Evolutionary conservation across 192 early-diverging fungal species (phyloP).

Genomic region (Coemansia sp.): DNA sequence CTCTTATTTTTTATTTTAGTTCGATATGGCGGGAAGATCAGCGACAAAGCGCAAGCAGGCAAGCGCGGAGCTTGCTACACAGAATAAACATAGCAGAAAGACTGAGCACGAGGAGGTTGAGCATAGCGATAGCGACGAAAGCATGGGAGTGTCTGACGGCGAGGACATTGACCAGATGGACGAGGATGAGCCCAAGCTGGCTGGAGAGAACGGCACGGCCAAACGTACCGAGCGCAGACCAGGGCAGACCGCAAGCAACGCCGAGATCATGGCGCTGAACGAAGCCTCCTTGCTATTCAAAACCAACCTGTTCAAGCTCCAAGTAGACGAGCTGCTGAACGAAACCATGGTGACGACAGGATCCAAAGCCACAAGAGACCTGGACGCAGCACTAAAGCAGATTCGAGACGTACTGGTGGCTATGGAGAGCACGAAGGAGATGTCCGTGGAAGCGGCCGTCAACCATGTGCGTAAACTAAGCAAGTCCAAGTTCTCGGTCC

Average conservation of each 20-base stretch:
- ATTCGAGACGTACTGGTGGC: conserved; percentile 24
- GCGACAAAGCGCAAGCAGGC: not conserved
- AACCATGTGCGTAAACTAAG: conserved; percentile 56
- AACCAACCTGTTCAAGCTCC: conserved; percentile 88
- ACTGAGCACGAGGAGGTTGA: not conserved
- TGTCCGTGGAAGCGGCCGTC: conserved; percentile 28
- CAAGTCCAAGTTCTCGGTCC: conserved; percentile 50
- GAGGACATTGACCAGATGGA: conserved; percentile 25
- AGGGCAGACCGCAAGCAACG: conserved; percentile 57
- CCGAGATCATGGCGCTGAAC: conserved; percentile 81
- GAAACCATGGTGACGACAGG: conserved; percentile 17
- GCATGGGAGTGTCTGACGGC: conserved; percentile 50
- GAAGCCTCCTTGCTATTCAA: conserved; percentile 83
- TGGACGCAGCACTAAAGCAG: conserved; percentile 58
- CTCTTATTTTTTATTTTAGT: not conserved
- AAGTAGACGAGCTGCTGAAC: conserved; percentile 56
- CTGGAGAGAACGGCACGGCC: not conserved
- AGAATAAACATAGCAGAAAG: not conserved
- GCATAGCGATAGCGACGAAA: conserved; percentile 44
- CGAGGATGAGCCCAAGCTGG: conserved; percentile 1
- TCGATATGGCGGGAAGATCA: not conserved
- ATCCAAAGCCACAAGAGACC: conserved; percentile 26
- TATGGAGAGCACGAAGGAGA: conserved; percentile 9
- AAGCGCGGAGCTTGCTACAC: not conserved
- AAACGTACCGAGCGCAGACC: not conserved